Evolutionary conservation across 2,329 filamentous ascomycete genomes (phyloP).

Genomic region (Cladosporium colombiae): DNA sequence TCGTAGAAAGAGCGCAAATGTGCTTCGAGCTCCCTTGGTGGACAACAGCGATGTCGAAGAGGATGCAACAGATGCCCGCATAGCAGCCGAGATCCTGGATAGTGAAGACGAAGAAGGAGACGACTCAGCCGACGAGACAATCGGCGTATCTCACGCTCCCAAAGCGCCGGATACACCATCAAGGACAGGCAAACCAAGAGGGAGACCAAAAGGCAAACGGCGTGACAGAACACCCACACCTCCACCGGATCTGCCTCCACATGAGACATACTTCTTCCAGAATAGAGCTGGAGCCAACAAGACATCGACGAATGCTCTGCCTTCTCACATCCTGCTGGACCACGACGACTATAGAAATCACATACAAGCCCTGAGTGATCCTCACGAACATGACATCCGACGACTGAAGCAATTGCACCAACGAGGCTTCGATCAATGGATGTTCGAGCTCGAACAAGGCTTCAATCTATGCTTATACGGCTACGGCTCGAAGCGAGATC

Average conservation of each 20-base stretch:
- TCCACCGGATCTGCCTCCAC: constrained; percentile 76
- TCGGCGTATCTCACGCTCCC: constrained; percentile 45
- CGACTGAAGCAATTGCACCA: constrained; percentile 75
- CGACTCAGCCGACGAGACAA: constrained; percentile 33
- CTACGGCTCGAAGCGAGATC: constrained; percentile 80
- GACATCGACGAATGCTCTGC: constrained; percentile 83
- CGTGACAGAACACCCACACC: constrained; percentile 73
- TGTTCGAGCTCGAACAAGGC: constrained; percentile 80
- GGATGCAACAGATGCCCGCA: constrained; percentile 24
- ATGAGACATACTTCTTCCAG: constrained; percentile 92
- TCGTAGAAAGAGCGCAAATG: constrained; percentile 77
- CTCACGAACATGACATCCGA: constrained; percentile 68
- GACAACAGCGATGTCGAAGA: constrained; percentile 55
- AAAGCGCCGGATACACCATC: constrained; percentile 46
- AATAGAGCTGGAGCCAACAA: constrained; percentile 79
- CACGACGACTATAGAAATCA: constrained; percentile 89
- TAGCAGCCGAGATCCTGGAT: constrained; percentile 34
- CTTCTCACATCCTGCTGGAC: constrained; percentile 72
- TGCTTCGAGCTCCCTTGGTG: constrained; percentile 69
- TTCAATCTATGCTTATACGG: constrained; percentile 93
- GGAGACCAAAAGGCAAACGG: constrained; percentile 55
- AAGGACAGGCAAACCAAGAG: constrained; percentile 47
- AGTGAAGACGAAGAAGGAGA: constrained; percentile 37
- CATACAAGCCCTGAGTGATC: constrained; percentile 64
- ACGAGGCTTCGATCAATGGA: constrained; percentile 86